These are phyloP conservation scores for Solanum arcanum DNA, from an alignment of 257 asterid genomes.

Conservation along the genomic window DNA sequence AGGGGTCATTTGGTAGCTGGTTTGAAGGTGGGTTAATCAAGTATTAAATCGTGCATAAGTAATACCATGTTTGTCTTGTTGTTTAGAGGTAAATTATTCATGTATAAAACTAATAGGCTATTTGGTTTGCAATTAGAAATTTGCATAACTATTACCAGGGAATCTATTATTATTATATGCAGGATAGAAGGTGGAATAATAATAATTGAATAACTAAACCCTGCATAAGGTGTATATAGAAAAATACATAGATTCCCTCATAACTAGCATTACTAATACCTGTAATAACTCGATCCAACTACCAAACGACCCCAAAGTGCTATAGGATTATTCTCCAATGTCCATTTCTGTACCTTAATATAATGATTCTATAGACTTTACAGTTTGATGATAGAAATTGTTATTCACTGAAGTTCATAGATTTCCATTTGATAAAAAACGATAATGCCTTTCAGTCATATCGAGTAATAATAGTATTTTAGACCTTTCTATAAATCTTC, in stretches of 20 bases:
- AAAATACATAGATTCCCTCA: background rate
- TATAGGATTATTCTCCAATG: background rate
- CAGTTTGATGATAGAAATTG: background rate
- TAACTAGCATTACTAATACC: background rate
- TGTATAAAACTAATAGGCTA: background rate
- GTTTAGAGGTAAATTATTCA: background rate
- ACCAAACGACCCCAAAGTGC: background rate
- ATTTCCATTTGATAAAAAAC: background rate
- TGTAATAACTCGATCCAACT: background rate
- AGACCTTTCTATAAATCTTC: background rate
- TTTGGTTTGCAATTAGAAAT: background rate
- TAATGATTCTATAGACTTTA: background rate
- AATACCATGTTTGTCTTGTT: background rate
- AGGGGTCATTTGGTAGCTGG: background rate
- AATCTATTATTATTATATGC: background rate
- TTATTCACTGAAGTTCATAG: background rate
- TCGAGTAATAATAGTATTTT: background rate
- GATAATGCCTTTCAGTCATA: background rate
- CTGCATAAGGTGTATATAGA: background rate
- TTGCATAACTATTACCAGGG: background rate
- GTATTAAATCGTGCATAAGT: background rate
- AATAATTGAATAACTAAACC: background rate
- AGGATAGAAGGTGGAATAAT: background rate
- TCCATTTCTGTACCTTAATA: background rate
- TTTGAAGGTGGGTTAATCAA: background rate